Base-by-base conservation (phyloP, 768 basidiomycete genomes). In the Psilocybe cyanescens region DNA sequence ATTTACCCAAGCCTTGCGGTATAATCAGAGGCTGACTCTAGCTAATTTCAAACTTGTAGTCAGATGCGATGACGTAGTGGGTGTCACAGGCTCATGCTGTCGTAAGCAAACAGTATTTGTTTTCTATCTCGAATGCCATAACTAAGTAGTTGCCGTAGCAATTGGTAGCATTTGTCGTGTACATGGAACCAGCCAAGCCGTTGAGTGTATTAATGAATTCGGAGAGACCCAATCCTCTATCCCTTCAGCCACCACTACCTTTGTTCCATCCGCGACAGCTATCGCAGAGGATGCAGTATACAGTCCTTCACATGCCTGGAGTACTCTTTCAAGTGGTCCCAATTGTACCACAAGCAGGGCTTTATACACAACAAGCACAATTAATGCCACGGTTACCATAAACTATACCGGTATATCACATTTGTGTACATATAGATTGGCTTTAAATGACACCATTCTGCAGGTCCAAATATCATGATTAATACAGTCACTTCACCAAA, bases 381-480 rank as follows among this genome's bases (percentile, higher is more conserved):
- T 68, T 8, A 68, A 70, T 47, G 57, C 69, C 1, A 64, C 67
- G 7, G 45, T 68, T 5, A 64, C 65, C 4, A 67, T 68, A 35
- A 67, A 65, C 54, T 70, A 68, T 54, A 63, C 69, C 3, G 69
- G 69, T 68, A 48, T 19, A 24, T 33, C 28, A 50, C 30, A 39
- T 30, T 12, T 24, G 3, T 17, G 9, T 16, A n/a, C n/a, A 29
- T 45, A 45, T 33, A 3, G 6, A 7, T 19, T n/a, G 2, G 8
- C 35, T 8, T 56, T 45, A 8, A 45, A 54, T 8, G 4, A 9
- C 41, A 30, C 19, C 19, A 33, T 11, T 33, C 9, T 29, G 1
- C 39, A 70, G 69, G 69, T 14, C 67, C 64, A 7, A 68, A 67
- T 24, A 56, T 70, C 12, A 65, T 70, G 52, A 54, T 70, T 48